These are phyloP conservation scores for Moringa oleifera DNA, from an alignment of 345 rosid genomes.

Conservation along the genomic window DNA sequence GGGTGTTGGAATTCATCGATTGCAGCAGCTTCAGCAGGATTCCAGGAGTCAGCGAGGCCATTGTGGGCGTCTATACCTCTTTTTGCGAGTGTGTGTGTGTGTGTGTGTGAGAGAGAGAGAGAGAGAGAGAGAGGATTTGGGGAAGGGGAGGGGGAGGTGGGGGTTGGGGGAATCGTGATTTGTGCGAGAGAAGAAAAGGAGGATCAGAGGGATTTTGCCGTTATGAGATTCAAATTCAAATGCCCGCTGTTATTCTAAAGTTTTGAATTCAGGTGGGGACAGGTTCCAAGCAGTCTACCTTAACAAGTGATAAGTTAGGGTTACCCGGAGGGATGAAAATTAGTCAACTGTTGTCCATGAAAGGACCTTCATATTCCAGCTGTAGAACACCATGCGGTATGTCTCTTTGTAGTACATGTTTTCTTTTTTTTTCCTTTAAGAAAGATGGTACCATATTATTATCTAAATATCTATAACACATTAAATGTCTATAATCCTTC, in stretches of 20 bases:
- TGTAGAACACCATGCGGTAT: too few relatives aligned
- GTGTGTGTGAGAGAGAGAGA: not conserved
- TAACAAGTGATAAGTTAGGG: too few relatives aligned
- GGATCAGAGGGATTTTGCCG: constrained; percentile 24
- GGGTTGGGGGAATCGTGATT: not conserved
- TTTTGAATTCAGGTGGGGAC: constrained; percentile 17
- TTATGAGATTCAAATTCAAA: constrained; percentile 57
- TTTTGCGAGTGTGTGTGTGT: not conserved
- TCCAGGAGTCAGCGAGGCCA: constrained; percentile 80
- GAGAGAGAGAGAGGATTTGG: not conserved
- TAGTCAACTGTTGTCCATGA: too few relatives aligned
- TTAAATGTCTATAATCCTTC: too few relatives aligned
- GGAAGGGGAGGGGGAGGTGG: not conserved
- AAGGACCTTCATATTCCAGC: too few relatives aligned
- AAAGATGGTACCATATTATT: too few relatives aligned
- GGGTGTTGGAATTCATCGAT: constrained; percentile 68
- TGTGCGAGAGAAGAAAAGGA: not conserved
- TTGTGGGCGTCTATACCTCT: too few relatives aligned
- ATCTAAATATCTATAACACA: too few relatives aligned
- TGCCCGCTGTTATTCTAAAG: constrained; percentile 12
- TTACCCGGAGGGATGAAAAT: too few relatives aligned
- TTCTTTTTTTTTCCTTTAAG: too few relatives aligned
- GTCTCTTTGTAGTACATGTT: too few relatives aligned
- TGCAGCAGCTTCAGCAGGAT: constrained; percentile 90
- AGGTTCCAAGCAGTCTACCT: not conserved